A percentile compares a stretch with the other conserved stretches of the same genome.
phyloP scores from a whole-genome alignment of 192 early-diverging fungal species.

The Thoreauomyces humboldtii region DNA sequence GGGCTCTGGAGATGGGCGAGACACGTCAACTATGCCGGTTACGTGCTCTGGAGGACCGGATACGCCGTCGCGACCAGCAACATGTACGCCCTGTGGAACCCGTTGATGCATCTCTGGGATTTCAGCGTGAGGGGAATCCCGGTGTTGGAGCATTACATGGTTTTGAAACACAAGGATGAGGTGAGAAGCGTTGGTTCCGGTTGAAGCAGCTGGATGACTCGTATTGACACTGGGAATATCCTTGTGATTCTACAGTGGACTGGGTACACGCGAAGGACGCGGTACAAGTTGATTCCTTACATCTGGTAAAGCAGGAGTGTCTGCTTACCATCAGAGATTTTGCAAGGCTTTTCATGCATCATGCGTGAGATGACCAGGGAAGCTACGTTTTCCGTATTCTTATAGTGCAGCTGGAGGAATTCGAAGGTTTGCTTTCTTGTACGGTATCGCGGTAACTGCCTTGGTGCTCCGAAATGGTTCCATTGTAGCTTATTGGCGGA shows the following conservation, averaged over 20 bases:
- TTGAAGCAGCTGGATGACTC: not conserved
- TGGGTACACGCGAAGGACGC: not conserved
- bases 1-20: conserved; percentile 13
- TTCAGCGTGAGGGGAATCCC: conserved; percentile 20
- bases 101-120: conserved; percentile 20
- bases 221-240: not conserved
- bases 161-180: conserved; percentile 17
- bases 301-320: conserved; percentile 20
- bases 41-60: conserved; percentile 11
- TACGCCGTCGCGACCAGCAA: conserved; percentile 13
- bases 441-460: too few species aligned
- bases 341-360: too few species aligned
- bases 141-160: conserved; percentile 19
- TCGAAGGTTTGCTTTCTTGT: too few species aligned
- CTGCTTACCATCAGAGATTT: too few species aligned
- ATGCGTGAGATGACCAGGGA: too few species aligned
- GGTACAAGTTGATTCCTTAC: conserved; percentile 20
- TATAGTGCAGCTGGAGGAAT: too few species aligned
- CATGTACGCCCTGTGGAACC: conserved; percentile 23
- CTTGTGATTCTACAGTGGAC: conserved; percentile 10
- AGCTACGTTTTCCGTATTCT: too few species aligned
- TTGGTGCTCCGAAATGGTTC: too few species aligned
- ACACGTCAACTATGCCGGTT: conserved; percentile 28
- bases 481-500: too few species aligned
- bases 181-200: not conserved